These are phyloP conservation scores for Endocalyx cinctus DNA, from an alignment of 2,329 filamentous ascomycete genomes.

Conservation along the genomic window DNA sequence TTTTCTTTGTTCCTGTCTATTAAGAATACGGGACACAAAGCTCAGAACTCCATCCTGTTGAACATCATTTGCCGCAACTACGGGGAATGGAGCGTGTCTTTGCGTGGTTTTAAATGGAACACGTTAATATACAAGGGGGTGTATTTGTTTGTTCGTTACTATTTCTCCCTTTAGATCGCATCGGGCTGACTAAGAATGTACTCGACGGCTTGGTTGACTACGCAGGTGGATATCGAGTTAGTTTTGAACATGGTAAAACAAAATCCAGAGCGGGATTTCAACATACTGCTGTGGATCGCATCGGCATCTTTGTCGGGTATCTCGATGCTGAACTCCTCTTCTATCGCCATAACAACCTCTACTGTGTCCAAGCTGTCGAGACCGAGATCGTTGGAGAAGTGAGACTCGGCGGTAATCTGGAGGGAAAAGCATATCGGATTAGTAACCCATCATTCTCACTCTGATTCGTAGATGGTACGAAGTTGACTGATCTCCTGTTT, in stretches of 20 bases:
- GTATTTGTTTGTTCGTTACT: too few relatives aligned
- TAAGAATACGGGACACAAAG: too few relatives aligned
- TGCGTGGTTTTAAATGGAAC: too few relatives aligned
- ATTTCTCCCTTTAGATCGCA: conserved; percentile 59
- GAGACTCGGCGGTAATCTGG: conserved; percentile 76
- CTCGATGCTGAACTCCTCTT: conserved; percentile 91
- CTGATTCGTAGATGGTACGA: neutral
- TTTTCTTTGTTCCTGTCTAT: too few relatives aligned
- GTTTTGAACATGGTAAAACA: too few relatives aligned
- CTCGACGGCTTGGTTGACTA: conserved; percentile 90
- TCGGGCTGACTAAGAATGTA: conserved; percentile 93
- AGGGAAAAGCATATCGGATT: conserved; percentile 13
- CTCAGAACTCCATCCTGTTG: too few relatives aligned
- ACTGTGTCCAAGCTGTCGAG: conserved; percentile 97
- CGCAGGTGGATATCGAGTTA: conserved; percentile 12
- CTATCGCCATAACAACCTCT: conserved; percentile 99
- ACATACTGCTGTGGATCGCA: conserved; percentile 85
- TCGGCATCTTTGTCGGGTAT: conserved; percentile 98
- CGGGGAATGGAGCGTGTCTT: too few relatives aligned
- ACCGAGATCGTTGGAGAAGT: conserved; percentile 97
- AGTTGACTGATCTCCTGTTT: too few relatives aligned
- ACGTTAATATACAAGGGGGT: too few relatives aligned
- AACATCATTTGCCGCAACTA: too few relatives aligned
- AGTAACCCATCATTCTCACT: neutral
- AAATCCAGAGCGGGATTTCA: too few relatives aligned